phyloP scores from a whole-genome alignment of 2,329 filamentous ascomycete species.

The Claviceps pazoutovae region DNA sequence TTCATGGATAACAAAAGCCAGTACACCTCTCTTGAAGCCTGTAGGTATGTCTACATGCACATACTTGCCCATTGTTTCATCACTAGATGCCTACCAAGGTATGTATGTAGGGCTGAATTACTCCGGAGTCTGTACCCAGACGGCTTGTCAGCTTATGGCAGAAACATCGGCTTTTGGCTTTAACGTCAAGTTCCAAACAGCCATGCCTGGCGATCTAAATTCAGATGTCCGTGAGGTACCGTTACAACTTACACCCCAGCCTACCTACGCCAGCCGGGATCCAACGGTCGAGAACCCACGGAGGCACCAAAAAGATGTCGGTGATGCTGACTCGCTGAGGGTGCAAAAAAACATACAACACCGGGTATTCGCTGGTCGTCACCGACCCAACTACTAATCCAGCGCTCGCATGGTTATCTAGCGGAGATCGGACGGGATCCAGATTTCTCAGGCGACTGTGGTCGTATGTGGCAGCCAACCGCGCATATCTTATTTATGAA shows the following conservation, averaged over 20 bases:
- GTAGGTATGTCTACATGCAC: too few relatives aligned
- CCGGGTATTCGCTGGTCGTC: conserved; percentile 5
- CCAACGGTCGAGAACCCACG: not conserved
- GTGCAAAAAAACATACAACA: conserved; percentile 3
- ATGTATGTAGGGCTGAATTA: too few relatives aligned
- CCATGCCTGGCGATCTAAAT: too few relatives aligned
- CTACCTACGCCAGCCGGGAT: not conserved
- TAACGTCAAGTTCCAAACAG: too few relatives aligned
- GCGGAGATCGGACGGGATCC: conserved; percentile 3
- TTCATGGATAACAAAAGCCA: too few relatives aligned
- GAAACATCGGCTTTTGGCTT: too few relatives aligned
- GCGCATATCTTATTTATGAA: not conserved
- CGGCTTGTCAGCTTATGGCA: too few relatives aligned
- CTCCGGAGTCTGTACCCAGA: too few relatives aligned
- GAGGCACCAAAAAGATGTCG: not conserved
- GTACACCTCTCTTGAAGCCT: too few relatives aligned
- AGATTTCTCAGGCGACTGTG: conserved; percentile 1
- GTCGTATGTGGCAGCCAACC: not conserved
- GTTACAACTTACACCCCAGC: too few relatives aligned
- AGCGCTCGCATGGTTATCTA: conserved; percentile 1
- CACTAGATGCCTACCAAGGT: not conserved
- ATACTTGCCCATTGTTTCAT: not conserved
- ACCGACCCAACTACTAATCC: conserved; percentile 5
- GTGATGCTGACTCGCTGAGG: not conserved
- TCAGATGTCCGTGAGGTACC: too few relatives aligned